Evolutionary conservation across 768 basidiomycete genomes (phyloP), one percentile per base, ranked within the genome.

Genomic region (Lepiota venenata): DNA sequence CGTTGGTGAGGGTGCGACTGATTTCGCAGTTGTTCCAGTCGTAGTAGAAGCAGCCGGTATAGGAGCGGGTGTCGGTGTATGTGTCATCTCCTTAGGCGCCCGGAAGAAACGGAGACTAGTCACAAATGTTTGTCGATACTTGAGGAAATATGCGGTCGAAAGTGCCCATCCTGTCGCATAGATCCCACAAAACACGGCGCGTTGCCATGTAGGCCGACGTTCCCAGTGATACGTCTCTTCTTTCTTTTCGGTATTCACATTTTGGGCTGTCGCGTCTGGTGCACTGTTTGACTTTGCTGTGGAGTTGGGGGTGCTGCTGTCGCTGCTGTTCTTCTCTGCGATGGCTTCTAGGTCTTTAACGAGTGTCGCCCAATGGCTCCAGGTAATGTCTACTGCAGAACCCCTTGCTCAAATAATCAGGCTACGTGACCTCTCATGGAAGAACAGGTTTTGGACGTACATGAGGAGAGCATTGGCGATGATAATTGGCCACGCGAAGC

Each of bases 181-280:
- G 22, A 64, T 61, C 4, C 58, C 48, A 47, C 66, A 71, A 11
- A 71, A 60, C 18, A 63, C 65, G 14, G 64, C 50, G 11, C 71
- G 64, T 52, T 73, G 70, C 68, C 68, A 73, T 35, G 54, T 51
- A 4, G 71, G 70, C n/a, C 71, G 69, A 27, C 63, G 58, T 22
- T 58, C 60, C 51, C 66, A 69, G 38, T 56, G 46, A 16, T 64
- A 53, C 20, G 49, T 32, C 12, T 56, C 48, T 7, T 36, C 20
- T n/a, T 39, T 47, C 15, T 25, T 42, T 32, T 52, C 16, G 14
- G n/a, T n/a, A n/a, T n/a, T n/a, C n/a, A n/a, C n/a, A n/a, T 42
- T 32, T 48, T 21, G 14, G 12, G 16, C 12, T 44, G 5, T 25
- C 58, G 45, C 15, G 27, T 45, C 39, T 22, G 56, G 51, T 18